phyloP scores from a whole-genome alignment of 345 rosid genomes.

The Pistacia integerrima region DNA sequence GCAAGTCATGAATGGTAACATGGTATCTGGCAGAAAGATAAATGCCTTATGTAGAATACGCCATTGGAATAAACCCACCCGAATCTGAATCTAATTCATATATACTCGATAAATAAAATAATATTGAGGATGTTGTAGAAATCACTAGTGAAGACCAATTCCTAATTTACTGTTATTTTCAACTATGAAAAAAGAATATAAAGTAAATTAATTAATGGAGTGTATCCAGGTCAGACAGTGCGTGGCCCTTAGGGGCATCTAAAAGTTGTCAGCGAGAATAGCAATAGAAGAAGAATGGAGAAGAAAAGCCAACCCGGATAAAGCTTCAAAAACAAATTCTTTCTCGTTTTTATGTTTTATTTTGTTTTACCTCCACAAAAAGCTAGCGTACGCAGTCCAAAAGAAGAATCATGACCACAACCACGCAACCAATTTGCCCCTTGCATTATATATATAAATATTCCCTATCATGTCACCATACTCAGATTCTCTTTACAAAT shows the following conservation, averaged over 20 bases:
- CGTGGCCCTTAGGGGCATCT: conserved; percentile 33
- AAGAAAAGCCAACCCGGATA: conserved; percentile 16
- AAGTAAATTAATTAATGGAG: neutral
- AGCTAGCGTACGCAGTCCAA: conserved; percentile 61
- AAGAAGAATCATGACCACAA: conserved; percentile 49
- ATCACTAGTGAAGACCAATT: neutral
- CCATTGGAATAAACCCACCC: neutral
- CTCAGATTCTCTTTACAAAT: conserved; percentile 13
- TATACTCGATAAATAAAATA: too few species aligned
- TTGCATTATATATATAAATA: conserved; percentile 9
- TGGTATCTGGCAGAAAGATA: conserved; percentile 1
- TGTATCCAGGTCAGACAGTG: conserved; percentile 7
- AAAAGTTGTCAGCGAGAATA: conserved; percentile 8
- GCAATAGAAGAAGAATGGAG: conserved; percentile 9
- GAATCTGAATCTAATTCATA: neutral
- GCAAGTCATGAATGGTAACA: neutral
- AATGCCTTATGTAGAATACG: neutral
- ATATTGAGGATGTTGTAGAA: too few species aligned
- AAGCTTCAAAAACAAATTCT: conserved; percentile 2
- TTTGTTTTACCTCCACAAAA: conserved; percentile 22
- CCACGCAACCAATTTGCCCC: conserved; percentile 42
- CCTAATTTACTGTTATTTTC: neutral
- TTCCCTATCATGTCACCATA: conserved; percentile 6
- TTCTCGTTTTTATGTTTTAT: neutral
- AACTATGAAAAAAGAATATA: neutral